Base-by-base conservation (phyloP, 129 eudicot species). In the Ambrosia trifida region DNA sequence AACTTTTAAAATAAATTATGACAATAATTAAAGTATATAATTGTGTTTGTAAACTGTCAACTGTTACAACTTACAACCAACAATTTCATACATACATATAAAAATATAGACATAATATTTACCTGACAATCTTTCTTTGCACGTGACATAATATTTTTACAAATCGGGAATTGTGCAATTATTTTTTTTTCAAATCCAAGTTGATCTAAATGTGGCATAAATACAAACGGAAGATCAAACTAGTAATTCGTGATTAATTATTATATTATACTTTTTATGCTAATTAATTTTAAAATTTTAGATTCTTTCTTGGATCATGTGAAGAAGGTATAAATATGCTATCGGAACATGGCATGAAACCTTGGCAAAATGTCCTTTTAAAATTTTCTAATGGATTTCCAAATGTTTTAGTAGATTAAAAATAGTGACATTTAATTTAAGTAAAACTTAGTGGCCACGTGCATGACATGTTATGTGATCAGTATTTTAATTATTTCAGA, bases 231-330 rank as follows among this genome's bases (percentile, higher is more conserved):
- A 77, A 60, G 72, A 77, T 82, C 73, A 82, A 73, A 69, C n/a
- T 67, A 68, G 79, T 77, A 77, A 77, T 57, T 51, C 69, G 69
- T 30, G 74, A 76, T 62, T 45, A 59, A 64, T 46, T 32, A 64
- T 51, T 50, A 50, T 64, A 51, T 60, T 12, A 63, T 17, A 74
- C 14, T 43, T 4, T 33, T 32, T 19, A 0, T 36, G 1, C 36
- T 8, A 5, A 17, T 53, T 70, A 61, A 6, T 24, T 11, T 14
- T 49, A 44, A 76, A 44, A 16, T 20, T 3, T 28, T 24, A 31
- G 63, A 74, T 66, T 78, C 71, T 61, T 50, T 78, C 79, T 84
- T 65, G 85, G 87, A 81, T 83, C 89, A 85, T 85, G 96, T 85
- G 87, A 78, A 66, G 60, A 64, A 64, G 56, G 73, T 64, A 79